Evolutionary conservation across 208 protist species (phyloP).

Genomic region (Borovskyia barvae): DNA sequence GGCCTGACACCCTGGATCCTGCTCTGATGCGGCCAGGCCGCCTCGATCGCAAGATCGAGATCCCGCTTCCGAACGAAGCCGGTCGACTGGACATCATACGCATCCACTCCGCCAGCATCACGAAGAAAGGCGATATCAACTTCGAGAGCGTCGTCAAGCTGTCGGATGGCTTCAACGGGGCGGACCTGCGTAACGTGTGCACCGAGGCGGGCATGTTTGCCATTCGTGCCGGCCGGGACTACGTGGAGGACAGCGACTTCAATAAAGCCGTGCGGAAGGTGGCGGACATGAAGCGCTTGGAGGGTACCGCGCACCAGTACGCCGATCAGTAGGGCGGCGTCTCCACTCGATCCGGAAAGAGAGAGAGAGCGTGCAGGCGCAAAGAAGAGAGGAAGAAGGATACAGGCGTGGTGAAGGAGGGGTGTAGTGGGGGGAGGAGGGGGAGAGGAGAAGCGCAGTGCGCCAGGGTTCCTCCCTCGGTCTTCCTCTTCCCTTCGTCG

Average conservation of each 20-base stretch:
- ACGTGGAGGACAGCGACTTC: constrained; percentile 98
- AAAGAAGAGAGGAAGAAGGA: not conserved
- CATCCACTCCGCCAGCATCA: constrained; percentile 96
- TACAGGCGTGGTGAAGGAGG: not conserved
- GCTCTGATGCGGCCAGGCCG: constrained; percentile 97
- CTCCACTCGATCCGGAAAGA: too few species aligned
- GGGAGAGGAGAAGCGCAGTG: not conserved
- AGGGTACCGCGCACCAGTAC: constrained; percentile 90
- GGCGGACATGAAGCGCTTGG: constrained; percentile 97
- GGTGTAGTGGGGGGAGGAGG: not conserved
- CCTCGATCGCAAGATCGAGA: constrained; percentile 98
- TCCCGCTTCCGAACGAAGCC: constrained; percentile 98
- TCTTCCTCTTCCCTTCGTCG: too few species aligned
- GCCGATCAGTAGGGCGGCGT: constrained; percentile 82
- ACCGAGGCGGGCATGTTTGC: constrained; percentile 99
- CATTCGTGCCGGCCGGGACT: constrained; percentile 96
- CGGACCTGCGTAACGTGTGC: constrained; percentile 98
- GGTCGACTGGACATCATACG: constrained; percentile 97
- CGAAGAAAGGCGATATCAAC: constrained; percentile 98
- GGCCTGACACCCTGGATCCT: constrained; percentile 95
- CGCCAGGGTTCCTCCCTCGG: too few species aligned
- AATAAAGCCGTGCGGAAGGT: constrained; percentile 99
- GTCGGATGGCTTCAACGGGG: constrained; percentile 99
- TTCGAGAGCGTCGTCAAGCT: constrained; percentile 99
- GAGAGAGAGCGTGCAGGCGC: not conserved